Evolutionary conservation across 257 asterid species (phyloP).

Genomic region (Apocynum venetum): DNA sequence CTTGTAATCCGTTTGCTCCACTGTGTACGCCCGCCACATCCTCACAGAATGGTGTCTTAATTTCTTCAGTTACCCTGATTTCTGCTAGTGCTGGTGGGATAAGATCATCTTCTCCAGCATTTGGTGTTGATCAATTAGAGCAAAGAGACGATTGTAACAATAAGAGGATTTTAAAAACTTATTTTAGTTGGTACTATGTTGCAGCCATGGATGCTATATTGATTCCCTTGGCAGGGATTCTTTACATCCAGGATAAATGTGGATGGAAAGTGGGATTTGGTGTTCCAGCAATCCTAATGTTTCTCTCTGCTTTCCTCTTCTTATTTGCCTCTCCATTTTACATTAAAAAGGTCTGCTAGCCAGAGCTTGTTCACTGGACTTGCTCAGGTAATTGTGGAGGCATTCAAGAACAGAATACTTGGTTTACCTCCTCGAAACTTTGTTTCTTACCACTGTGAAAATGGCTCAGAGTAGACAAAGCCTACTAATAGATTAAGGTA

Average conservation of each 20-base stretch:
- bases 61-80: constrained; percentile 48
- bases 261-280: constrained; percentile 72
- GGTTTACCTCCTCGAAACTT: constrained; percentile 22
- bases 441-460: constrained; percentile 33
- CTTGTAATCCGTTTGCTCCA: constrained; percentile 27
- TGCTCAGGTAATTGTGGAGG: constrained; percentile 38
- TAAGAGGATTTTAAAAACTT: constrained; percentile 41
- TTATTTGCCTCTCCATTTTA: constrained; percentile 47
- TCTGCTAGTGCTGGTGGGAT: constrained; percentile 69
- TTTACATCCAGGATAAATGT: constrained; percentile 52
- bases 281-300: constrained; percentile 52
- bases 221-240: constrained; percentile 49
- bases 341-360: constrained; percentile 27
- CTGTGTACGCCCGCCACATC: constrained; percentile 36
- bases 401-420: constrained; percentile 43
- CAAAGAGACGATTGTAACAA: constrained; percentile 24
- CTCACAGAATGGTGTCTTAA: constrained; percentile 33
- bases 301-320: constrained; percentile 43
- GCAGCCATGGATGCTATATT: constrained; percentile 40
- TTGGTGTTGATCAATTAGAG: constrained; percentile 71
- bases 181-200: constrained; percentile 63
- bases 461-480: constrained; percentile 31
- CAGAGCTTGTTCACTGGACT: constrained; percentile 44
- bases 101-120: constrained; percentile 59
- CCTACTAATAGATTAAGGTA: constrained; percentile 57